Evolutionary conservation across 164 flowering plant species (phyloP), one percentile per base, ranked within the genome.

Genomic region (Nelumbo lutea): DNA sequence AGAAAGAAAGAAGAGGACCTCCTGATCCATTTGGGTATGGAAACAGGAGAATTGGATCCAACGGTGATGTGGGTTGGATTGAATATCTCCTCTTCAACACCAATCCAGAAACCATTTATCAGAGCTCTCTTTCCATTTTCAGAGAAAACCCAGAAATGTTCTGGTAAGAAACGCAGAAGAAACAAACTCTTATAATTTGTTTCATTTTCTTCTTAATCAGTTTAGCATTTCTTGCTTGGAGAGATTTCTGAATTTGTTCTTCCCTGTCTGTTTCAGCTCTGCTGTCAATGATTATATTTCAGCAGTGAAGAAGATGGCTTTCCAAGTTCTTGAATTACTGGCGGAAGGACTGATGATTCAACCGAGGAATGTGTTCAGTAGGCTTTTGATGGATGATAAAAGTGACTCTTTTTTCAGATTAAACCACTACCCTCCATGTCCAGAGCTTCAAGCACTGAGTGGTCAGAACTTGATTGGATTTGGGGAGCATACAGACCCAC

Each of bases 401-500:
- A 90, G 89, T 64, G 98, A 95, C 74, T 86, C 89, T 1, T 73
- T 79, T 50, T 89, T 95, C 73, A 80, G 98, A 80, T 76, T 95
- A 41, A 95, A 95, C 74, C 87, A 91, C 64, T 95, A 91, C 55
- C 98, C 98, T 9, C 85, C 94, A 56, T 87, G 88, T 64, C 89
- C 87, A 5, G 88, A 83, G 67, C 73, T 79, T 15, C 77, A 81
- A 56, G 81, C 82, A 59, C 42, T 70, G 71, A 76, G 75, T 65
- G 80, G 81, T 50, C 66, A 71, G 45, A 88, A 77, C 64, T 39
- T 89, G 80, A 68, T 88, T 53, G 97, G 98, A 14, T 92, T 95
- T 66, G 97, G 98, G 62, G 98, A 92, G 70, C 98, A 95, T 76
- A 92, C 98, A 15, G 98, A 95, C 84, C 98, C 98, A 11, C 98